Percentiles rank a stretch among this genome's conserved stretches.
These are phyloP conservation scores for Didymella lethalis DNA, from an alignment of 2,329 filamentous ascomycete genomes.

Conservation along the genomic window DNA sequence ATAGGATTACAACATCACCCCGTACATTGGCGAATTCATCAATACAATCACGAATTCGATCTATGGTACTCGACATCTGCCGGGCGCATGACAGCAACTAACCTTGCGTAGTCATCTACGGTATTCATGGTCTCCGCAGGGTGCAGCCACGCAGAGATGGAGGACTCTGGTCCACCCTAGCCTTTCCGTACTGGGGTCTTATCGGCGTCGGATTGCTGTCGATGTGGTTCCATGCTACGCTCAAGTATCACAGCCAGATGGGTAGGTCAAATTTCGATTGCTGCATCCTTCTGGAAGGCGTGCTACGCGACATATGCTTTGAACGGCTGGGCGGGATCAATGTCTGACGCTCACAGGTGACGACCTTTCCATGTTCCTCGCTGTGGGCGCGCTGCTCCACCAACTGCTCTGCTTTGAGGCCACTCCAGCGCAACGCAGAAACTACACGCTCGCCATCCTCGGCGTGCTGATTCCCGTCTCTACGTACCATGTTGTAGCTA, in stretches of 20 bases:
- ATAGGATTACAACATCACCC: constrained; percentile 63
- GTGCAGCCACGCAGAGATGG: constrained; percentile 36
- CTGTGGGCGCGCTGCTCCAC: constrained; percentile 62
- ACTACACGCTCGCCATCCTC: constrained; percentile 38
- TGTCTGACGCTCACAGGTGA: constrained; percentile 51
- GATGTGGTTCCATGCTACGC: constrained; percentile 54
- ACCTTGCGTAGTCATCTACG: constrained; percentile 45
- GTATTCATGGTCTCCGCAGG: constrained; percentile 43
- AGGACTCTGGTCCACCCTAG: constrained; percentile 43
- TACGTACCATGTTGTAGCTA: constrained; percentile 48
- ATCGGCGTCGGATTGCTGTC: constrained; percentile 54
- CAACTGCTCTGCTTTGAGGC: constrained; percentile 56
- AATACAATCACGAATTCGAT: constrained; percentile 62
- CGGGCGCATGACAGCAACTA: background rate
- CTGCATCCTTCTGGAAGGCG: background rate
- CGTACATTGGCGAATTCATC: constrained; percentile 62
- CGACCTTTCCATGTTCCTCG: constrained; percentile 66
- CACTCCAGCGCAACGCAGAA: constrained; percentile 32
- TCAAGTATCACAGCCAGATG: constrained; percentile 59
- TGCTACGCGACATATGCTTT: background rate
- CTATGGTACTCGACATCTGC: constrained; percentile 52
- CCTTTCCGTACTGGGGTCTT: constrained; percentile 54
- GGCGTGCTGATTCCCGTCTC: constrained; percentile 44
- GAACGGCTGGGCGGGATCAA: background rate
- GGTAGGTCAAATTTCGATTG: constrained; percentile 36